Base-by-base conservation (phyloP, 352 stramenopile species). In the Pythium angustatum region DNA sequence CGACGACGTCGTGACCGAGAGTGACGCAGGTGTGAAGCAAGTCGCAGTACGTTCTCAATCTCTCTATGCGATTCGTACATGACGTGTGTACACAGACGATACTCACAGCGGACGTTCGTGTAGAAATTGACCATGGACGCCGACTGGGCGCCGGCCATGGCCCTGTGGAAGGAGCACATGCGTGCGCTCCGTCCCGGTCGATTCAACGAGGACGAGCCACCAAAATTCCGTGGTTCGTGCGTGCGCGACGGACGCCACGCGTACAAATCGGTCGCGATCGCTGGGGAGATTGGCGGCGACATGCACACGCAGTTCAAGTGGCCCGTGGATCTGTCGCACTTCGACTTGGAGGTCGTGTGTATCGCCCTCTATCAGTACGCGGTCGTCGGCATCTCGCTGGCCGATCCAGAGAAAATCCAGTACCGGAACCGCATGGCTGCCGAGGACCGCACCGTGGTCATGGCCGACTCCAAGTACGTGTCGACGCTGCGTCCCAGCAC, bases 401-500 rank as follows among this genome's bases (percentile, higher is more conserved):
- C 75, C 0, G 78, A 91, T 47, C 72, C 81, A 5, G 69, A 65
- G 17, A 79, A 81, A 44, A 76, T 81, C 55, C 77, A 83, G 56
- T 93, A 90, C 55, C 73, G 77, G 38, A 93, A 85, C 58, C 73
- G 80, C n/a, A 62, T 93, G 28, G 80, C 77, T 11, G 85, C 89
- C 34, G 84, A 93, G 68, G 78, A 83, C 45, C 84, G 84, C 36
- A 76, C 64, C n/a, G 44, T 69, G n/a, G 51, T 69, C 21, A 73
- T 74, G 2, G 17, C 65, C 0, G 81, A 90, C 47, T 68, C 78
- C n/a, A 45, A 89, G 33, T 94, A 92, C 59, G 62, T 90, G 31
- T 94, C 85, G 6, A 94, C 85, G 27, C 59, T 94, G 49, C 81
- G 85, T 19, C 85, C 85, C 1, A 92, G 83, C 43, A 94, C 85